Percentiles rank a stretch among this genome's conserved stretches.
Conservation (phyloP, 176 grass and related monocot species). For the Oryza meridionalis region DNA sequence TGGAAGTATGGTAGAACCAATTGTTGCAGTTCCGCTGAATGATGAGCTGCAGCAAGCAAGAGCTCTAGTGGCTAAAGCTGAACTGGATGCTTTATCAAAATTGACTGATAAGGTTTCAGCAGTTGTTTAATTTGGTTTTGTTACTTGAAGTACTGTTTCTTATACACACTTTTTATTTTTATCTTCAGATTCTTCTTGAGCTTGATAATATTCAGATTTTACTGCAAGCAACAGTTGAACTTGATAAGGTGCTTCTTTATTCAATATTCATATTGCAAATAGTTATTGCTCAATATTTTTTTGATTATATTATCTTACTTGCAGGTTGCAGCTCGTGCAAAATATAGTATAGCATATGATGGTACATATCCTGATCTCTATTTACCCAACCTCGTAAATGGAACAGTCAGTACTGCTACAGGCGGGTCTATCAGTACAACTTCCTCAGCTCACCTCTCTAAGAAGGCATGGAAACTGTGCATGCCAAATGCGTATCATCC, state of each 20-base stretch:
- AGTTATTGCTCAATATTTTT: background rate
- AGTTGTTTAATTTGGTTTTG: constrained; percentile 36
- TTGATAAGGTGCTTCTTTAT: constrained; percentile 56
- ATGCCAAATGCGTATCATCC: constrained; percentile 80
- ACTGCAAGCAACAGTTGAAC: constrained; percentile 55
- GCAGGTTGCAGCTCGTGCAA: constrained; percentile 72
- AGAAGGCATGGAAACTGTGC: constrained; percentile 65
- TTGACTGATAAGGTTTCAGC: constrained; percentile 72
- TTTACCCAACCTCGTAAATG: constrained; percentile 50
- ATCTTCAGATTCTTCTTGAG: constrained; percentile 63
- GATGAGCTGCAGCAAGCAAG: constrained; percentile 78
- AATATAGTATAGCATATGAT: constrained; percentile 69
- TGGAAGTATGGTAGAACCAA: constrained; percentile 77
- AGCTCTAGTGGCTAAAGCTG: constrained; percentile 61
- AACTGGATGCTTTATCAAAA: constrained; percentile 68
- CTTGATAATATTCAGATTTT: constrained; percentile 68
- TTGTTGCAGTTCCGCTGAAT: constrained; percentile 71
- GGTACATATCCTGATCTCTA: constrained; percentile 69
- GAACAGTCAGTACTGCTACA: constrained; percentile 27
- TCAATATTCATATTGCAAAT: constrained; percentile 24
- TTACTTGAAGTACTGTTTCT: constrained; percentile 9
- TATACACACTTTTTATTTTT: constrained; percentile 29
- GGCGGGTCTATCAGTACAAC: constrained; percentile 20
- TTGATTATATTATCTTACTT: constrained; percentile 28
- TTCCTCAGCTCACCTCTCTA: constrained; percentile 37